Base-by-base conservation (phyloP, 139 green algal species). In the Chlamydomonas eustigma region DNA sequence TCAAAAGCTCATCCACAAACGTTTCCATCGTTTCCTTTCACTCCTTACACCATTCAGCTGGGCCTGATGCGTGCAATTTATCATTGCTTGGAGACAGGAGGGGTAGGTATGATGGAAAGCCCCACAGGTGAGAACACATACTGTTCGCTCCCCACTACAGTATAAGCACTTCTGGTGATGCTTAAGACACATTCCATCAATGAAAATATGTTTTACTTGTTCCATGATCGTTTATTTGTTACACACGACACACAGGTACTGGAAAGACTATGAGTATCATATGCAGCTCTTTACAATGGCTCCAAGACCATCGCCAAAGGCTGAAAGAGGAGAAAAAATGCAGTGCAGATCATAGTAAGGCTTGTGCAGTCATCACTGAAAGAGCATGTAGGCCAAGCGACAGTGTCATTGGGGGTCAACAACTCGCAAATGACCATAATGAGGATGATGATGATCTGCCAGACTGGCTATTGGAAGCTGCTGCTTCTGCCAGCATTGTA, bases 231-330 rank as follows among this genome's bases (percentile, higher is more conserved):
- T n/a, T n/a, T n/a, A n/a, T n/a, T n/a, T n/a, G n/a, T n/a, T n/a
- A n/a, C n/a, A n/a, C n/a, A n/a, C n/a, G n/a, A n/a, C n/a, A n/a
- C n/a, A 71, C 83, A 91, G 92, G 94, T 39, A 97, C 92, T 1
- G 92, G 94, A 44, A 98, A 98, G 76, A 98, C 94, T 6, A 88
- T 98, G 31, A 97, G 90, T 76, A 73, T 98, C 3, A 96, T 98
- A 39, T 97, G 93, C 78, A 86, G 82, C 38, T 74, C 84, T 2
- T 76, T 98, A 38, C 85, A 92, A 33, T 96, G 92, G 92, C 88
- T 97, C 33, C 58, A 86, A 22, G 85, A 95, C 71, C 65, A 81
- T 8, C 79, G 76, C 71, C 44, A 58, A 58, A 65, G 71, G 1
- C 68, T 64, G 28, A 22, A 37, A 33, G 68, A 37, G 2, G 73